Evolutionary conservation across 768 basidiomycete species (phyloP).

Genomic region (Exidia glandulosa): DNA sequence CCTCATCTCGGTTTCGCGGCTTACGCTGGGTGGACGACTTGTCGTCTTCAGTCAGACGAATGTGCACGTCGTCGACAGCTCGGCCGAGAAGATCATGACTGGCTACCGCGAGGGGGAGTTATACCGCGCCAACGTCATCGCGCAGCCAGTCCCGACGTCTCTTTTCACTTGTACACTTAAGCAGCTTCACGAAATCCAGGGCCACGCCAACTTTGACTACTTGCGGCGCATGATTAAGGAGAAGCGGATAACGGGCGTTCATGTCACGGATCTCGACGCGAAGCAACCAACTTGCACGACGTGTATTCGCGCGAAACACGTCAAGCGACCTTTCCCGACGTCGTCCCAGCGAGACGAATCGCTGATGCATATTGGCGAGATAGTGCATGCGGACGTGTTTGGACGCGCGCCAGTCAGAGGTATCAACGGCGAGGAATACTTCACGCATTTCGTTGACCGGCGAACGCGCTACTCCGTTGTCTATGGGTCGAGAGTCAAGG

Average conservation of each 20-base stretch:
- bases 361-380: neutral
- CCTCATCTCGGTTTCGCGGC: neutral
- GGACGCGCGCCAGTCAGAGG: neutral
- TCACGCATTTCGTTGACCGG: conserved; percentile 7
- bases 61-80: neutral
- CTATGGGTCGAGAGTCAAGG: conserved; percentile 2
- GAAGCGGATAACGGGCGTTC: neutral
- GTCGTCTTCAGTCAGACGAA: neutral
- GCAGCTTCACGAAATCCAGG: neutral
- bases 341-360: neutral
- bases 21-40: neutral
- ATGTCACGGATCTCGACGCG: neutral
- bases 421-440: neutral
- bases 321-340: neutral
- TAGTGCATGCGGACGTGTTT: conserved; percentile 4
- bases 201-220: neutral
- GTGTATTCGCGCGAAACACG: neutral
- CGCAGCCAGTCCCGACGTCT: neutral
- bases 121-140: neutral
- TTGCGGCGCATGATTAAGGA: neutral
- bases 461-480: conserved; percentile 1
- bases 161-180: neutral
- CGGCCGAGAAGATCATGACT: neutral
- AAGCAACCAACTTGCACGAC: neutral
- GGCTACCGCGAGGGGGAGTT: neutral